Evolutionary conservation across 139 green algal genomes (phyloP).

Genomic region (Zygnema circumcarinatum): DNA sequence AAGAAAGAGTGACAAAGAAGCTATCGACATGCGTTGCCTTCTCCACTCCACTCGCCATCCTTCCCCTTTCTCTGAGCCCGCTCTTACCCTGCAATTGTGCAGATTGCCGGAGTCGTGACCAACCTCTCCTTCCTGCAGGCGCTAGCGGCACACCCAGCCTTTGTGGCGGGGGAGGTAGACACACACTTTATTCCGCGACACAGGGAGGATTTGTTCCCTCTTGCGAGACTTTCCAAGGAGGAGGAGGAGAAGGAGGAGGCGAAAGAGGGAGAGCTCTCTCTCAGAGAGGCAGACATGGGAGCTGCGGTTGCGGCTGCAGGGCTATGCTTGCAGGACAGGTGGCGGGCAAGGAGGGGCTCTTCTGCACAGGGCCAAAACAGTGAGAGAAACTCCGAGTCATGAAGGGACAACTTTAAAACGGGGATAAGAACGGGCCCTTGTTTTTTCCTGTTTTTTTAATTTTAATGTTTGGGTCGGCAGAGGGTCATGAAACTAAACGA

Average conservation of each 20-base stretch:
- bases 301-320: neutral
- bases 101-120: conserved; percentile 51
- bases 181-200: conserved; percentile 48
- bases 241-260: neutral
- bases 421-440: too few species aligned
- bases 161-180: conserved; percentile 37
- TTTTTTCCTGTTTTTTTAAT: neutral
- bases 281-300: neutral
- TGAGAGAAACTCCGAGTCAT: too few species aligned
- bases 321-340: conserved; percentile 1
- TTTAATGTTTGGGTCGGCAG: neutral
- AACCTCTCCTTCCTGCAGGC: conserved; percentile 47
- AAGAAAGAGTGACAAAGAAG: too few species aligned
- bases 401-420: too few species aligned
- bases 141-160: conserved; percentile 18
- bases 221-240: neutral
- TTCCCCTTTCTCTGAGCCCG: neutral
- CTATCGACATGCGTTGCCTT: too few species aligned
- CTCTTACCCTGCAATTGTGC: too few species aligned
- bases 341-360: neutral
- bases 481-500: neutral
- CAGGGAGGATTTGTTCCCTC: conserved; percentile 12
- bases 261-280: neutral
- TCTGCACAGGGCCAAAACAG: neutral
- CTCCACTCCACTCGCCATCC: neutral